Evolutionary conservation across 805 yeast species (phyloP).

Genomic region (Candida vaughaniae): DNA sequence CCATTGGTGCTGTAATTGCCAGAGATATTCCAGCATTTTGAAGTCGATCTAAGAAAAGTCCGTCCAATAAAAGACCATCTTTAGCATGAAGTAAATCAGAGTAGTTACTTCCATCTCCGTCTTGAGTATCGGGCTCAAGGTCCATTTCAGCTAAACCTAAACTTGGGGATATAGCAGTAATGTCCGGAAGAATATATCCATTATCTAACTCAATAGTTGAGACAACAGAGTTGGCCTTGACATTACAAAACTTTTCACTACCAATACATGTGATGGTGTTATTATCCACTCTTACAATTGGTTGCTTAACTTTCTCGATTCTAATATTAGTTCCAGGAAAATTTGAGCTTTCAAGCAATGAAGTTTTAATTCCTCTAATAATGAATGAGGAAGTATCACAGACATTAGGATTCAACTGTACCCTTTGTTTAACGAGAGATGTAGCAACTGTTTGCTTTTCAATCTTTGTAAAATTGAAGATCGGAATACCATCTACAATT

Average conservation of each 20-base stretch:
- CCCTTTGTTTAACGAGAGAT: slow-evolving; percentile 3
- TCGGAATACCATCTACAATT: too few relatives aligned
- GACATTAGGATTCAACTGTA: neutral
- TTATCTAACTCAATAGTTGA: neutral
- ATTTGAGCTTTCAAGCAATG: neutral
- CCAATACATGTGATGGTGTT: slow-evolving; percentile 2
- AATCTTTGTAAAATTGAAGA: too few relatives aligned
- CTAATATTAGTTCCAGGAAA: neutral
- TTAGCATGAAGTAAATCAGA: slow-evolving; percentile 1
- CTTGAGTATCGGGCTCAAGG: slow-evolving; percentile 2
- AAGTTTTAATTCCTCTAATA: neutral
- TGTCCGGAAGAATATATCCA: slow-evolving; percentile 6
- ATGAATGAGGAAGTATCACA: neutral
- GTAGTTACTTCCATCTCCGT: slow-evolving; percentile 1
- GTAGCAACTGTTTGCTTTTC: slow-evolving; percentile 2
- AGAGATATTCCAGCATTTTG: neutral
- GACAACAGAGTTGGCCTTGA: neutral
- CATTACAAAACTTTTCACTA: neutral
- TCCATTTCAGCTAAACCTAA: slow-evolving; percentile 6
- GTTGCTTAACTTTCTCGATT: neutral
- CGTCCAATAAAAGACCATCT: slow-evolving; percentile 6
- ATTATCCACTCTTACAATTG: neutral
- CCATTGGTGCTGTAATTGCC: slow-evolving; percentile 5
- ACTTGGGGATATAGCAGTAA: slow-evolving; percentile 1
- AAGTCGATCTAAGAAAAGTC: slow-evolving; percentile 1